Percentiles rank a stretch among this genome's conserved stretches.
phyloP scores from a whole-genome alignment of 352 stramenopile species.

The Globisporangium nagaii region DNA sequence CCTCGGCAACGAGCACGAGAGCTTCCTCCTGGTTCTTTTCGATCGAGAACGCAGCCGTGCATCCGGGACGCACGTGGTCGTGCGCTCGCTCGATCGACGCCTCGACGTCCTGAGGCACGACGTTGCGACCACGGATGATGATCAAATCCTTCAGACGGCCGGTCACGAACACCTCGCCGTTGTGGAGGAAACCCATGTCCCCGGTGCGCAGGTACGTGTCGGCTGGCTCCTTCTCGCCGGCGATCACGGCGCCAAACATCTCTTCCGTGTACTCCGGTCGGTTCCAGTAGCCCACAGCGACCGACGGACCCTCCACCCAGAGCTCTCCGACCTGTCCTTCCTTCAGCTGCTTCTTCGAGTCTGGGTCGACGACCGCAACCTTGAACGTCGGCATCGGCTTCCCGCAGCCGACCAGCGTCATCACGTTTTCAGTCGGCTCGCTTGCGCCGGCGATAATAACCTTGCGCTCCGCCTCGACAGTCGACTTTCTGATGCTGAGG shows the following conservation, averaged over 20 bases:
- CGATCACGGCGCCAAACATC: constrained; percentile 57
- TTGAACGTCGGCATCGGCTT: constrained; percentile 73
- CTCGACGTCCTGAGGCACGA: constrained; percentile 75
- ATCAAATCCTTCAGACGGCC: constrained; percentile 80
- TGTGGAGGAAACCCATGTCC: constrained; percentile 68
- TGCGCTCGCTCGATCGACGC: constrained; percentile 60
- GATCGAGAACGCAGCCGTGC: constrained; percentile 72
- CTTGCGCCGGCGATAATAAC: constrained; percentile 27
- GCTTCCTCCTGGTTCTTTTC: constrained; percentile 74
- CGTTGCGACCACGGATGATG: constrained; percentile 79
- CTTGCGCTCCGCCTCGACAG: constrained; percentile 51
- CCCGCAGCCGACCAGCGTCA: constrained; percentile 76
- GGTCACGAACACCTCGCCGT: constrained; percentile 70
- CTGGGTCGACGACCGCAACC: constrained; percentile 60
- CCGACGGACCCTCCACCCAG: constrained; percentile 87
- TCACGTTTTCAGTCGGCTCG: constrained; percentile 26
- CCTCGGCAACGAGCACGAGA: constrained; percentile 72
- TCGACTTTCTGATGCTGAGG: constrained; percentile 56
- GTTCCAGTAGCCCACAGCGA: constrained; percentile 72
- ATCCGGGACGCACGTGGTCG: constrained; percentile 64
- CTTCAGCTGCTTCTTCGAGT: constrained; percentile 37
- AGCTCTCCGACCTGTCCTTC: constrained; percentile 87
- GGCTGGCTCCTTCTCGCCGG: constrained; percentile 27
- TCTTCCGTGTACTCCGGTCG: constrained; percentile 59
- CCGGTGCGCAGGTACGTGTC: constrained; percentile 55